Conservation (phyloP, 2,329 filamentous ascomycete genomes). For the Ophiobolus disseminans region DNA sequence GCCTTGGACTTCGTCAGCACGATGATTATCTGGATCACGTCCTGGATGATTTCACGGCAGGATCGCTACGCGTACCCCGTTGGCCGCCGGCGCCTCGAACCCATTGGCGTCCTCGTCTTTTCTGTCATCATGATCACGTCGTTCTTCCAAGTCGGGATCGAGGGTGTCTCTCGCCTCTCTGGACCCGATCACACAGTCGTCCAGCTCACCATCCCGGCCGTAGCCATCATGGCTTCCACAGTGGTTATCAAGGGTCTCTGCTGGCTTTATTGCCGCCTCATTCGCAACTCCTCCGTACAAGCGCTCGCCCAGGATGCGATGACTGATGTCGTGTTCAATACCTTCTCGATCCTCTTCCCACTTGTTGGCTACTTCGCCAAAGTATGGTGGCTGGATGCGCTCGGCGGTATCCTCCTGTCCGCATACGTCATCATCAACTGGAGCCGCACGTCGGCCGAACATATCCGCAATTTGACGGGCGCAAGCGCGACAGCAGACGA, state of each 20-base stretch:
- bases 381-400: slow-evolving; percentile 84
- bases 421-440: slow-evolving; percentile 81
- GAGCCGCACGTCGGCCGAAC: slow-evolving; percentile 74
- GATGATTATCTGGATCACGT: slow-evolving; percentile 80
- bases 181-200: slow-evolving; percentile 71
- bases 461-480: slow-evolving; percentile 82
- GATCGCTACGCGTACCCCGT: slow-evolving; percentile 80
- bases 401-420: slow-evolving; percentile 80
- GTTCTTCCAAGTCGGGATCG: slow-evolving; percentile 77
- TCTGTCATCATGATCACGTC: slow-evolving; percentile 86
- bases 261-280: slow-evolving; percentile 87
- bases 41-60: slow-evolving; percentile 73
- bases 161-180: slow-evolving; percentile 71
- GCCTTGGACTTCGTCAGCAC: slow-evolving; percentile 82
- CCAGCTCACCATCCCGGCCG: slow-evolving; percentile 73
- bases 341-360: slow-evolving; percentile 86
- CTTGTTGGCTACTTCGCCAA: slow-evolving; percentile 77
- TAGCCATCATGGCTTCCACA: slow-evolving; percentile 80
- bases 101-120: slow-evolving; percentile 80
- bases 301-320: slow-evolving; percentile 73
- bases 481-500: slow-evolving; percentile 81
- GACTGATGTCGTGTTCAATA: slow-evolving; percentile 88
- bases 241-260: slow-evolving; percentile 82
- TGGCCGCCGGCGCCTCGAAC: slow-evolving; percentile 78
- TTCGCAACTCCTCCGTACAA: slow-evolving; percentile 85